Percentiles rank a stretch among this genome's conserved stretches.
These are phyloP conservation scores for Endotrypanum monterogeii DNA, from an alignment of 208 protist genomes.

Conservation along the genomic window DNA sequence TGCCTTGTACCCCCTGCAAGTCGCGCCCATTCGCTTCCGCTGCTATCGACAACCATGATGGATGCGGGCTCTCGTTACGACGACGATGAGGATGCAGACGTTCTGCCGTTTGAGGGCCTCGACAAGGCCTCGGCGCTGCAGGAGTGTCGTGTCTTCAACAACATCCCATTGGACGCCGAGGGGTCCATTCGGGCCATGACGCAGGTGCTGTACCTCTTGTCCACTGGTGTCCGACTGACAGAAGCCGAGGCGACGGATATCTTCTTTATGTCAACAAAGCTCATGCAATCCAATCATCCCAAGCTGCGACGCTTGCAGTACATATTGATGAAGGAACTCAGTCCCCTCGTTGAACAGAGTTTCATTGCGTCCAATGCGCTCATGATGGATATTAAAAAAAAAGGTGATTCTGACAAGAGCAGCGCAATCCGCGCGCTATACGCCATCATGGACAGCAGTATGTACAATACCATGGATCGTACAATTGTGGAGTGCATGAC, in stretches of 20 bases:
- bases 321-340: conserved; percentile 98
- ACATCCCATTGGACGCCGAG: conserved; percentile 85
- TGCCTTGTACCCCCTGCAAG: background rate
- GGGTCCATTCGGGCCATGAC: conserved; percentile 91
- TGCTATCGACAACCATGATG: conserved; percentile 14
- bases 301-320: conserved; percentile 97
- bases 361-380: conserved; percentile 98
- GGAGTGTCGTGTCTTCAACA: conserved; percentile 95
- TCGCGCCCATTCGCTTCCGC: background rate
- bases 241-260: conserved; percentile 96
- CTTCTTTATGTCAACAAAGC: conserved; percentile 99
- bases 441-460: conserved; percentile 95
- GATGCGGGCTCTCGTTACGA: conserved; percentile 45
- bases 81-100: conserved; percentile 79
- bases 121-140: conserved; percentile 96
- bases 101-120: conserved; percentile 91
- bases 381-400: conserved; percentile 96
- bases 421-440: conserved; percentile 95
- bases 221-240: conserved; percentile 92
- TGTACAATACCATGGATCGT: conserved; percentile 96
- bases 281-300: conserved; percentile 96
- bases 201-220: conserved; percentile 96
- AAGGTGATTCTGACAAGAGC: conserved; percentile 92
- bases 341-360: conserved; percentile 92
- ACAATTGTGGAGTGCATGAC: conserved; percentile 98